phyloP scores from a whole-genome alignment of 805 yeast species.

The Komagataella mondaviorum region DNA sequence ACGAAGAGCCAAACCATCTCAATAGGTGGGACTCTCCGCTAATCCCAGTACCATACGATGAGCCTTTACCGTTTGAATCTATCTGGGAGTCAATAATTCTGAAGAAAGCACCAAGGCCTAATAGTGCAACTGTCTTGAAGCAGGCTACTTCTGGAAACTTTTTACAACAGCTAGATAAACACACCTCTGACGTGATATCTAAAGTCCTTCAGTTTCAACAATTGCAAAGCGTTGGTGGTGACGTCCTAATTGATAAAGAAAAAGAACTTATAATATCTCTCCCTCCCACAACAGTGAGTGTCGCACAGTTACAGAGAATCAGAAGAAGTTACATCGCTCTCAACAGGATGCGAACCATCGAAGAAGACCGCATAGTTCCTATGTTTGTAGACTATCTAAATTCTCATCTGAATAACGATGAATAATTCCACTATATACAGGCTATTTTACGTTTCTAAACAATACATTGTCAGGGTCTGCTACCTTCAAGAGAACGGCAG shows the following conservation, averaged over 20 bases:
- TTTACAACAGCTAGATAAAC: conserved; percentile 62
- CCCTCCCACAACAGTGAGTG: conserved; percentile 47
- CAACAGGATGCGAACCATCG: conserved; percentile 69
- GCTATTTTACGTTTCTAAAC: background rate
- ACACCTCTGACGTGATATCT: conserved; percentile 51
- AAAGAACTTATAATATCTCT: conserved; percentile 36
- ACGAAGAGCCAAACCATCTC: conserved; percentile 83
- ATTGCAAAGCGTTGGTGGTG: conserved; percentile 31
- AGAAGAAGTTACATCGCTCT: conserved; percentile 74
- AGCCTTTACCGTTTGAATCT: conserved; percentile 45
- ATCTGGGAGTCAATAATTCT: conserved; percentile 53
- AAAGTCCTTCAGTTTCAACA: conserved; percentile 53
- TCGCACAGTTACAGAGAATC: conserved; percentile 72
- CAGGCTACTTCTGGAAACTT: conserved; percentile 70
- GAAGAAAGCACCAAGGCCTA: conserved; percentile 58
- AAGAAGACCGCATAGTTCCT: conserved; percentile 49
- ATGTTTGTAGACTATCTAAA: conserved; percentile 71
- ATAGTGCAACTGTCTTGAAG: conserved; percentile 71
- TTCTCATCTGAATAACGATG: conserved; percentile 34
- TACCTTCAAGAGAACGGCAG: background rate
- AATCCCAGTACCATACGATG: conserved; percentile 50
- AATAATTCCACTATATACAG: background rate
- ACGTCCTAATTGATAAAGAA: conserved; percentile 29
- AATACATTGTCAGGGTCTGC: background rate
- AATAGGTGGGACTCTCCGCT: conserved; percentile 93